Evolutionary conservation across 768 basidiomycete species (phyloP), one percentile per base, ranked within the genome.

Genomic region (Suillus brevipes): DNA sequence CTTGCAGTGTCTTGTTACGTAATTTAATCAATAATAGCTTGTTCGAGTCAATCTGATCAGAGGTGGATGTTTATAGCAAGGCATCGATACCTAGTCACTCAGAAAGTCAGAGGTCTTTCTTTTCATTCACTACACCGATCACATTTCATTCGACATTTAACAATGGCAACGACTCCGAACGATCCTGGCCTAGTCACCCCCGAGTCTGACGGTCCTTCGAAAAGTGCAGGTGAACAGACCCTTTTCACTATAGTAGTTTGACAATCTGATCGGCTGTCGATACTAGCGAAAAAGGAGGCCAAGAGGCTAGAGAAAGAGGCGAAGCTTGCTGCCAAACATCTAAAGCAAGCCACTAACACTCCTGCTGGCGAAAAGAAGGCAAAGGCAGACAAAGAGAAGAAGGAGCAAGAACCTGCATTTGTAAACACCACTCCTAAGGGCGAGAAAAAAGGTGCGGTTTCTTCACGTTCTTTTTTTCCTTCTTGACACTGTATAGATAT

Each of bases 361-460:
- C 74, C 79, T 4, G 73, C 78, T 10, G 78, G 78, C 2, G 87
- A 89, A 72, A 94, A 94, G 80, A 92, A 91, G 71, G 80, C 74
- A 55, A 93, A 94, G 78, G 85, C 78, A 34, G 89, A 89, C 73
- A 92, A 93, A 78, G 83, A 87, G 71, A 87, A 87, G 76, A 88
- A 87, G 74, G 85, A 84, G 25, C 89, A 88, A 57, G 89, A 89
- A 62, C 81, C 81, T 1, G 81, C 82, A n/a, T 97, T 93, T 77
- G 90, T 97, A 65, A 95, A 97, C 78, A 88, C 84, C 3, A 97
- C 95, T 0, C 94, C 92, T 0, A 86, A 83, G 72, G 97, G 97
- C 47, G 85, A 97, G 74, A 99, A 98, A 84, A 99, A 99, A 80
- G 95, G 96, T 92, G 56, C 66, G 80, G 23, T 72, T 12, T 4